Percentiles rank a stretch among this genome's conserved stretches.
Evolutionary conservation across 208 protist species (phyloP).

Genomic region (Sergeia podlipaevii): DNA sequence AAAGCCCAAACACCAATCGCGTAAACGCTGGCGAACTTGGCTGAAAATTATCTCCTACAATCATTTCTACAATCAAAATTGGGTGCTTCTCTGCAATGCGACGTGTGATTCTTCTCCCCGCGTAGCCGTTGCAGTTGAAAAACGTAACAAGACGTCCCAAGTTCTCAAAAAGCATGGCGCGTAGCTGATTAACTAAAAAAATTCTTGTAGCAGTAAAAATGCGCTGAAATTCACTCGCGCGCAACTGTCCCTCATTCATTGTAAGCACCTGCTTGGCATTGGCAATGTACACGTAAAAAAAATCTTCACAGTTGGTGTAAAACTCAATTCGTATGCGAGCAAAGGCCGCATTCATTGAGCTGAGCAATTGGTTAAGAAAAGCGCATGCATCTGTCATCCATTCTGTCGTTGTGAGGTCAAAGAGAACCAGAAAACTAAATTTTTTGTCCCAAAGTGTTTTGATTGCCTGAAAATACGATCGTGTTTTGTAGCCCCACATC

Average conservation of each 20-base stretch:
- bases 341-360: constrained; percentile 55
- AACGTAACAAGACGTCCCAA: constrained; percentile 50
- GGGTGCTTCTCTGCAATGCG: constrained; percentile 28
- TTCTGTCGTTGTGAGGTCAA: constrained; percentile 31
- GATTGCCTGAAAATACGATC: constrained; percentile 55
- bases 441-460: constrained; percentile 48
- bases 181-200: constrained; percentile 64
- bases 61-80: constrained; percentile 48
- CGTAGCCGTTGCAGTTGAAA: constrained; percentile 34
- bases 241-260: constrained; percentile 31
- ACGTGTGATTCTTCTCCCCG: constrained; percentile 18
- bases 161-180: constrained; percentile 45
- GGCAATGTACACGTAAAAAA: constrained; percentile 57
- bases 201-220: constrained; percentile 69
- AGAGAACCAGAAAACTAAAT: constrained; percentile 50
- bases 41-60: constrained; percentile 44
- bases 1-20: constrained; percentile 48
- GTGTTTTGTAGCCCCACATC: constrained; percentile 41
- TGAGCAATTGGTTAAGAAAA: constrained; percentile 57
- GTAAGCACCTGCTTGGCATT: constrained; percentile 26
- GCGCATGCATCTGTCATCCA: constrained; percentile 31
- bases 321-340: constrained; percentile 81
- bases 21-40: constrained; percentile 60
- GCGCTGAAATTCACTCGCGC: constrained; percentile 36
- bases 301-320: constrained; percentile 68